Evolutionary conservation across 805 yeast species (phyloP), one percentile per base, ranked within the genome.

Genomic region (Yueomyces sp.): DNA sequence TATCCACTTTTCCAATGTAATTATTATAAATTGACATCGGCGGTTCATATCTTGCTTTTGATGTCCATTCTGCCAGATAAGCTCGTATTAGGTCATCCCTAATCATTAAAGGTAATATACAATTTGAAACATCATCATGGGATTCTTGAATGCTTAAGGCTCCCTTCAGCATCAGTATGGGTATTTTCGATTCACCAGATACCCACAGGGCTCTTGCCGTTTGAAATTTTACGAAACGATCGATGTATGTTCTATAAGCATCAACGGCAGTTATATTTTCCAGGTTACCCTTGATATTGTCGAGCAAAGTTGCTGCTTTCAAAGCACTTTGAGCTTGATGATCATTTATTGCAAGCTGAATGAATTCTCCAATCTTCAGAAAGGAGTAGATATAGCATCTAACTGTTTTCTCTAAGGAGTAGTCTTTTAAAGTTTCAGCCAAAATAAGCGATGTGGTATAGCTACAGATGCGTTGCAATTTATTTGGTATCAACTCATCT

Each of bases 41-140:
- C 8, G 79, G 67, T 45, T 81, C 94, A 47, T 79, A 80, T 36
- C 82, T 71, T 0, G 94, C 81, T 40, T 70, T 74, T 0, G 85
- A 70, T 34, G 77, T 62, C 96, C 96, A 87, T 40, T 73, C 69
- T 0, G 79, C 79, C 37, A 82, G 51, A 5, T 58, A 51, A 9
- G 69, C 69, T 50, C 51, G 74, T 49, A 60, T 37, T 8, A 52
- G 47, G 6, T 62, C 56, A 4, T 49, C 44, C 0, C 60, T 49
- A 2, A 61, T 42, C 1, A 45, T 45, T 5, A 57, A 33, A 34
- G 37, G 37, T 5, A 34, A 19, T 5, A 34, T 11, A 11, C 5
- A 11, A 5, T 11, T 9, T 9, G 5, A 2, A 5, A 4, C 36
- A 43, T 39, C 1, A 31, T 39, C 26, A 37, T 44, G n/a, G 47